Base-by-base conservation (phyloP, 495 filamentous ascomycete species). In the Schizothecium vesticola region DNA sequence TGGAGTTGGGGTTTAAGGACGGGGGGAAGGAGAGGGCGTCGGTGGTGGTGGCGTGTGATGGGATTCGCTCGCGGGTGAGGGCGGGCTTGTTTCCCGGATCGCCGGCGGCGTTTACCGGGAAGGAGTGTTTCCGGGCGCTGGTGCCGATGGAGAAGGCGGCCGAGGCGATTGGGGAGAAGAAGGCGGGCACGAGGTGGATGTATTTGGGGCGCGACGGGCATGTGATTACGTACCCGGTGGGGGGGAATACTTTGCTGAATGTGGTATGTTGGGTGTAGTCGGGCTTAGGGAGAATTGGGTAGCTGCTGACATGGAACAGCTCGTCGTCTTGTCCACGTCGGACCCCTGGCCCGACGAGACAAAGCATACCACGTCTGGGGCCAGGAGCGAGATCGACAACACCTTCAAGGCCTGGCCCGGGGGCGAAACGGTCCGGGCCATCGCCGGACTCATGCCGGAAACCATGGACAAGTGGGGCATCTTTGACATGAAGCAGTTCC, bases 401-500 rank as follows among this genome's bases (percentile, higher is more conserved):
- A 72, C 77, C 0, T 86, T 82, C 43, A 65, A 57, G 0, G 69
- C 66, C 0, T 88, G 43, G 43, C 43, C 43, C 0, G 43, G 82
- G 80, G 75, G 80, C 19, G 72, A 75, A 0, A 75, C 74, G 0
- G 80, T 81, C 12, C 71, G 76, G 0, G 71, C 65, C 0, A 75
- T 87, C 21, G 76, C 81, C 8, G 74, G 79, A 0, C 69, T 86
- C 12, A 67, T 87, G 11, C 78, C 80, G 0, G 79, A 80, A 1
- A 56, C 78, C 59, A 72, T 86, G 59, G 82, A 86, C 65, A 84
- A 84, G 65, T 87, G 85, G 85, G 85, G 73, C 0, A 78, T 88
- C 7, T 88, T 87, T 64, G 86, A 88, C 66, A 80, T 79, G 72
- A 72, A 66, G 1, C 79, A 84, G 5, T 66, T 79, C 19, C 85